Evolutionary conservation across 2,329 filamentous ascomycete species (phyloP), one percentile per base, ranked within the genome.

Genomic region (Clonostachys sp.): DNA sequence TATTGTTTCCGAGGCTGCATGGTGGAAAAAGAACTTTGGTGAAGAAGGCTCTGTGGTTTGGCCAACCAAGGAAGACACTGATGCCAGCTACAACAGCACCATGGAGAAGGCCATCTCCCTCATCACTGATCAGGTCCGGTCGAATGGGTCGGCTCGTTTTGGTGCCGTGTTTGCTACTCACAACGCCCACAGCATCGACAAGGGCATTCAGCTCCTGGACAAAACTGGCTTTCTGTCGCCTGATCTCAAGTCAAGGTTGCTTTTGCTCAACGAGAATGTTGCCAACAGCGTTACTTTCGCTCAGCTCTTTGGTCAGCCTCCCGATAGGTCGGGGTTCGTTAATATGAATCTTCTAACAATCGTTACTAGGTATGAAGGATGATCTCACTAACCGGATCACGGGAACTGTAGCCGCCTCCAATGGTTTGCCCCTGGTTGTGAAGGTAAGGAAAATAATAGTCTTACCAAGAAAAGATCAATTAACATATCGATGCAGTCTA

Each of bases 341-440:
- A n/a, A 42, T 14, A 16, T 18, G 40, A n/a, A 20, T 20, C 39
- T 7, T 20, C 6, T 12, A n/a, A 10, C 13, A 8, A 20, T 5
- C 18, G 18, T 36, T 20, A 20, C 1, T 30, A 50, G 48, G 51
- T 30, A 52, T 55, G 50, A 55, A 53, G 18, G 51, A 55, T 35
- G 53, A 53, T 14, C 45, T 55, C 16, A 53, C 50, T 8, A 55
- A 55, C 42, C 46, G 10, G n/a, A 53, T 53, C 10, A 49, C 48
- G 13, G 53, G 49, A 17, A 49, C 49, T 4, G n/a, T 54, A 12
- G 34, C 35, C 10, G 42, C 46, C 1, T 48, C 53, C 5, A 39
- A 47, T 6, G 48, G 49, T 8, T 48, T 53, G 12, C 51, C 52
- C 1, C 42, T 53, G 12, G 53, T 54, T 7, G 51, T 55, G 10